Evolutionary conservation across 2,329 filamentous ascomycete species (phyloP).

Genomic region (Chrysosporium queenslandicum): DNA sequence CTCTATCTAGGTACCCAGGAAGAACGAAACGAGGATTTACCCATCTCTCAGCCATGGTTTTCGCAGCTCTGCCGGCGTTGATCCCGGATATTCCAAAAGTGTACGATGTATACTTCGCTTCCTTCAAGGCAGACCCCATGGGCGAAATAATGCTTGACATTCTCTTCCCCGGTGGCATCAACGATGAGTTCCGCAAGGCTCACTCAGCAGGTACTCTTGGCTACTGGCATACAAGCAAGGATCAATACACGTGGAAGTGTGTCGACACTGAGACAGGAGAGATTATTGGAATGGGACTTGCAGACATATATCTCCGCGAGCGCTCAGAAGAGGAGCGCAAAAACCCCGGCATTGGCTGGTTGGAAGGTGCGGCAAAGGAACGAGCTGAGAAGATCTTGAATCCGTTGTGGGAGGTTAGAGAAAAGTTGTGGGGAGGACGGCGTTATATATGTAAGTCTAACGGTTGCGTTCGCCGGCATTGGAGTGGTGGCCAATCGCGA

Average conservation of each 20-base stretch:
- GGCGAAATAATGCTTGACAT: conserved; percentile 23
- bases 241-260: conserved; percentile 42
- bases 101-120: conserved; percentile 41
- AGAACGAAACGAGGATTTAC: background rate
- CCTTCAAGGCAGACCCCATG: conserved; percentile 32
- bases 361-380: conserved; percentile 37
- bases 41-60: conserved; percentile 27
- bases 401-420: conserved; percentile 36
- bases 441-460: conserved; percentile 37
- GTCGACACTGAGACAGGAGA: conserved; percentile 37
- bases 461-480: background rate
- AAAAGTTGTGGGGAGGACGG: conserved; percentile 34
- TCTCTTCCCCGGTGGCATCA: conserved; percentile 34
- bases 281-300: conserved; percentile 42
- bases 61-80: conserved; percentile 37
- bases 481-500: background rate
- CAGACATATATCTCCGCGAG: conserved; percentile 35
- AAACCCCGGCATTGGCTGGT: conserved; percentile 39
- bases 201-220: conserved; percentile 38
- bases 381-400: conserved; percentile 37
- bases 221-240: conserved; percentile 30
- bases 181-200: conserved; percentile 32
- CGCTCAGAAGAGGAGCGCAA: conserved; percentile 36
- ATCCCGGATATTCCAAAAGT: conserved; percentile 40
- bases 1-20: background rate